These are phyloP conservation scores for Dryas integrifolia DNA, from an alignment of 331 rosid species.

Conservation along the genomic window DNA sequence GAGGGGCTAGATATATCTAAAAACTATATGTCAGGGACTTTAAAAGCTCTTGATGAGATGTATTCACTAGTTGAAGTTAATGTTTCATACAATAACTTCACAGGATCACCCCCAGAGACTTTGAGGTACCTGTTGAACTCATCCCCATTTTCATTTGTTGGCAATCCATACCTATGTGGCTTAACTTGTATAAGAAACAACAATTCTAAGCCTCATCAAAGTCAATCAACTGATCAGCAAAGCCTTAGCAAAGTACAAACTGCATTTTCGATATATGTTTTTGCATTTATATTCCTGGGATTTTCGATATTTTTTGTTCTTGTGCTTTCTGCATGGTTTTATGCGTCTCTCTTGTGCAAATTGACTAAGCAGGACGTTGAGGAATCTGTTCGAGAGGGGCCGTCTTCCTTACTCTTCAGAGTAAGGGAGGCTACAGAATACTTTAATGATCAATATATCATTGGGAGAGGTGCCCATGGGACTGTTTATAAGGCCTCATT, in stretches of 20 bases:
- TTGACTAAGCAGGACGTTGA: not conserved
- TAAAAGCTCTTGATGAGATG: constrained; percentile 39
- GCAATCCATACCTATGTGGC: constrained; percentile 2
- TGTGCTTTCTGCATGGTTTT: constrained; percentile 23
- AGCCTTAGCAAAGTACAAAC: constrained; percentile 35
- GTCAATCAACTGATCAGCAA: constrained; percentile 27
- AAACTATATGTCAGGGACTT: constrained; percentile 69
- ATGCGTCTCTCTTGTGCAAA: no score
- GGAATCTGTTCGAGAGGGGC: not conserved
- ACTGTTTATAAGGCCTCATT: constrained; percentile 66
- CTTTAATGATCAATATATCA: constrained; percentile 45
- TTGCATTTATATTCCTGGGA: constrained; percentile 58
- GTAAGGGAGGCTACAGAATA: constrained; percentile 64
- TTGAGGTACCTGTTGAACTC: constrained; percentile 46
- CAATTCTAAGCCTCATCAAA: constrained; percentile 43
- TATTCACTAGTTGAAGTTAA: constrained; percentile 40
- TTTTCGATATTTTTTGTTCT: constrained; percentile 36
- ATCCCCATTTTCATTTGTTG: constrained; percentile 14
- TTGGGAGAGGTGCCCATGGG: constrained; percentile 88
- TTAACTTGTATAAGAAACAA: constrained; percentile 30
- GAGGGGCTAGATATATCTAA: constrained; percentile 50
- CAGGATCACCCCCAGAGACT: constrained; percentile 49
- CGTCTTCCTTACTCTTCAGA: constrained; percentile 51
- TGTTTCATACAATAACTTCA: constrained; percentile 62
- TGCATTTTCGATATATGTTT: not conserved